Base-by-base conservation (phyloP, 192 early-diverging fungal genomes). In the Umbelopsis isabellina region DNA sequence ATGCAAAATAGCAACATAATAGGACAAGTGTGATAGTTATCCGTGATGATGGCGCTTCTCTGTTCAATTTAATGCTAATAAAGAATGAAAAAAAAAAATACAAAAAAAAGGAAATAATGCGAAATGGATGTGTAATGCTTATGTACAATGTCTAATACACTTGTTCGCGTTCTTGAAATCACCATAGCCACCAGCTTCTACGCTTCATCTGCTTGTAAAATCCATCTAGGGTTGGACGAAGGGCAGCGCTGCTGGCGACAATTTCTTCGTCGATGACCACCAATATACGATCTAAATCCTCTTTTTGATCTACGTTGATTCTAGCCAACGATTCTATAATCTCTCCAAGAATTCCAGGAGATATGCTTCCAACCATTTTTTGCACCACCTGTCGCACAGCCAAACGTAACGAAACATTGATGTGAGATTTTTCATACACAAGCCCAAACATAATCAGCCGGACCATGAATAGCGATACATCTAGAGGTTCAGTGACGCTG, bases 121-220 rank as follows among this genome's bases (percentile, higher is more conserved):
- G 16, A 61, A 35, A 35, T 30, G 27, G 27, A 61, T 61, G 33
- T 16, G 13, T 35, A 61, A 61, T 61, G 55, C 37, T 6, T 41
- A 41, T 41, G 25, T 15, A 16, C 23, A 25, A 58, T 58, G 53
- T 13, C 12, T 18, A 30, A 18, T 18, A 16, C 7, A 27, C 51
- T 1, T 10, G 25, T 7, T 53, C 10, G 37, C 37, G 5, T 4
- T 41, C 2, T 1, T 41, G 10, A 1, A 6, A 41, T 33, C 33
- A 61, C 55, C 55, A 61, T 61, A 25, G 27, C 55, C 55, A 61
- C 55, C 55, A 61, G 27, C 55, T 61, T 30, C 33, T 61, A 6
- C 55, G 55, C 55, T 61, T 61, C 15, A 61, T 35, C 11, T 35
- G 55, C 30, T 61, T 22, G 18, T 61, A 61, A 35, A 61, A 61